Percentiles rank a stretch among this genome's conserved stretches.
phyloP scores from a whole-genome alignment of 805 yeast genomes.

The Ogataea ganodermae region DNA sequence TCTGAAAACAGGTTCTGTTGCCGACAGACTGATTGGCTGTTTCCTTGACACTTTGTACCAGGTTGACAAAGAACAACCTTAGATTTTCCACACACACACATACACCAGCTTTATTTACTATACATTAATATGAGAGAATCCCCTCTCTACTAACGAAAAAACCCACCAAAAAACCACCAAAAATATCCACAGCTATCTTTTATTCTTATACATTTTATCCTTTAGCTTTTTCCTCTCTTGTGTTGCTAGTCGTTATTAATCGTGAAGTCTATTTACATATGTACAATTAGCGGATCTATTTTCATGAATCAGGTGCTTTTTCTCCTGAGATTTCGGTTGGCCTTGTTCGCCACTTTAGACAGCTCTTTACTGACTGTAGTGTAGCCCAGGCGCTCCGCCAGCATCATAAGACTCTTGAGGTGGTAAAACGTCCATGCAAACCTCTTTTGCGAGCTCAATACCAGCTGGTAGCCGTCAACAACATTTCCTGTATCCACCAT shows the following conservation, averaged over 20 bases:
- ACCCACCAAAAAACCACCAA: too few relatives aligned
- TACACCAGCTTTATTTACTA: neutral
- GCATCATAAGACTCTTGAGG: slow-evolving; percentile 43
- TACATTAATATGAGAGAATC: too few relatives aligned
- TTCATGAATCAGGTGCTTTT: neutral
- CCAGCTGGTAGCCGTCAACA: slow-evolving; percentile 70
- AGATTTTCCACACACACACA: neutral
- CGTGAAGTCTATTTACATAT: neutral
- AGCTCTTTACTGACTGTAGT: slow-evolving; percentile 33
- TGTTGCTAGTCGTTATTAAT: too few relatives aligned
- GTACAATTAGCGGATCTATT: neutral
- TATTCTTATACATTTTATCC: too few relatives aligned
- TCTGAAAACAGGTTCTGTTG: slow-evolving; percentile 79
- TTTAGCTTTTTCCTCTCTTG: too few relatives aligned
- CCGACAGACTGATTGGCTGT: slow-evolving; percentile 73
- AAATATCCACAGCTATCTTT: too few relatives aligned
- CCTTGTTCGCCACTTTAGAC: slow-evolving; percentile 24
- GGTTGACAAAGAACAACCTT: slow-evolving; percentile 22
- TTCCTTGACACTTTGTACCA: slow-evolving; percentile 84
- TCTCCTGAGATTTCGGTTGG: slow-evolving; percentile 20
- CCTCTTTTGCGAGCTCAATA: slow-evolving; percentile 64
- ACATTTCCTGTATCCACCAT: slow-evolving; percentile 56
- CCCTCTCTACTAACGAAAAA: too few relatives aligned
- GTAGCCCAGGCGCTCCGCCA: slow-evolving; percentile 48
- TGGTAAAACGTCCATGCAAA: slow-evolving; percentile 66